Conservation (phyloP, 2,329 filamentous ascomycete species). For the Coleophoma cylindrospora region DNA sequence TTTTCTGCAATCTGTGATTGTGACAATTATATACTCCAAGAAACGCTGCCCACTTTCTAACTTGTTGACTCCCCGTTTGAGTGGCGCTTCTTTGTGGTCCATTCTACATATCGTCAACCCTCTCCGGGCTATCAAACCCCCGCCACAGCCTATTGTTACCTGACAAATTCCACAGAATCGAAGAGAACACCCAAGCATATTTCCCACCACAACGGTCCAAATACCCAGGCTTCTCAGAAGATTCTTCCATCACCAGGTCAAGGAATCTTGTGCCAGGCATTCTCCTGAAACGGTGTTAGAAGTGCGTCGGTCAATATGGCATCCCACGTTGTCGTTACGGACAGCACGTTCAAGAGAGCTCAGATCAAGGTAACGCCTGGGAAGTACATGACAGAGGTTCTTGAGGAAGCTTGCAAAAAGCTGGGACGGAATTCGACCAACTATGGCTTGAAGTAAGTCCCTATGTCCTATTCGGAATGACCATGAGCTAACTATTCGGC, state of each 20-base stretch:
- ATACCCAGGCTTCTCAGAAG: too few species aligned
- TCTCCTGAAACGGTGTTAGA: too few species aligned
- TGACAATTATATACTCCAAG: background rate
- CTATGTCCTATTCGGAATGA: background rate
- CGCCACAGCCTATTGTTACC: constrained; percentile 16
- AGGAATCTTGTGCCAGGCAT: too few species aligned
- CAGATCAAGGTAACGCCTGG: constrained; percentile 79
- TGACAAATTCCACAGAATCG: constrained; percentile 21
- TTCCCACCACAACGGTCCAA: too few species aligned
- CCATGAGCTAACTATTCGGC: constrained; percentile 11
- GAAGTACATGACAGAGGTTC: constrained; percentile 78
- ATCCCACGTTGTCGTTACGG: constrained; percentile 83
- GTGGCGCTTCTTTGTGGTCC: background rate
- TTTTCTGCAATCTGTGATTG: background rate
- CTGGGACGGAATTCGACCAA: constrained; percentile 56
- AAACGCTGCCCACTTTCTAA: background rate
- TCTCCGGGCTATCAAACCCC: constrained; percentile 12
- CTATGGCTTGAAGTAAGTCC: constrained; percentile 71
- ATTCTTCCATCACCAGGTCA: too few species aligned
- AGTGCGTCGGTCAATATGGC: constrained; percentile 52
- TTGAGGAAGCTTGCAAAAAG: constrained; percentile 83
- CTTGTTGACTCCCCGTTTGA: background rate
- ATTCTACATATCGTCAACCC: background rate
- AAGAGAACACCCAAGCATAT: constrained; percentile 11
- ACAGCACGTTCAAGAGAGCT: constrained; percentile 70